A percentile compares a stretch with the other conserved stretches of the same genome.
These are phyloP conservation scores for Alternaria sp. DNA, from an alignment of 2,329 filamentous ascomycete genomes.

Conservation along the genomic window DNA sequence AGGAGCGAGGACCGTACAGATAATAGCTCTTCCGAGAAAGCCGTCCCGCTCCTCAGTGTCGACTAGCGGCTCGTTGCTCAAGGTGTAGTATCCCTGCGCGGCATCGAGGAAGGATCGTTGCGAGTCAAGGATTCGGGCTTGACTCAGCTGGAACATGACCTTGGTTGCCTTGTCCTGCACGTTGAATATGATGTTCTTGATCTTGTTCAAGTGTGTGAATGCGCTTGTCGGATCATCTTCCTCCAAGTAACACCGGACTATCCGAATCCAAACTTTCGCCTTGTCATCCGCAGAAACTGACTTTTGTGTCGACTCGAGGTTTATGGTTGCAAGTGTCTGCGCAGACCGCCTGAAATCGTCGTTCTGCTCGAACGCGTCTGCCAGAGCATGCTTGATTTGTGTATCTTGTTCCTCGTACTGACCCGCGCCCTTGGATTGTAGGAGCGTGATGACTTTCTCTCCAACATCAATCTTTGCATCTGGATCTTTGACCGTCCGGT, in stretches of 20 bases:
- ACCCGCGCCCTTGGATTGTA: conserved; percentile 73
- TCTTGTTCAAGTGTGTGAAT: conserved; percentile 89
- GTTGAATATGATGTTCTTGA: conserved; percentile 89
- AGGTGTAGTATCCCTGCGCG: conserved; percentile 85
- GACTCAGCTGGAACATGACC: conserved; percentile 88
- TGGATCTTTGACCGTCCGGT: conserved; percentile 68
- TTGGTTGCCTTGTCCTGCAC: conserved; percentile 77
- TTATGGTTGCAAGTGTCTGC: conserved; percentile 80
- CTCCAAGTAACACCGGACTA: conserved; percentile 93
- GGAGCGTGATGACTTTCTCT: conserved; percentile 72
- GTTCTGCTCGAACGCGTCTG: conserved; percentile 81
- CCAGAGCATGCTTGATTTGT: conserved; percentile 79
- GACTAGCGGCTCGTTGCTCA: conserved; percentile 80
- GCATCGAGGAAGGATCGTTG: conserved; percentile 90
- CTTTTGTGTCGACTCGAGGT: conserved; percentile 88
- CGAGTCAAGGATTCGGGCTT: conserved; percentile 92
- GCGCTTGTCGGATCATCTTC: conserved; percentile 89
- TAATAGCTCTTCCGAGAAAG: conserved; percentile 86
- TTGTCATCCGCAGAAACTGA: conserved; percentile 83
- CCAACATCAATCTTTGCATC: conserved; percentile 80
- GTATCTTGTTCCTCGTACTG: conserved; percentile 85
- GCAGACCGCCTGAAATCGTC: conserved; percentile 85
- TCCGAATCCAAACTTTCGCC: conserved; percentile 88
- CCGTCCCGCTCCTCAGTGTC: conserved; percentile 86
- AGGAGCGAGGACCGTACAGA: conserved; percentile 90